A percentile compares a stretch with the other conserved stretches of the same genome.
Evolutionary conservation across 1,139 yeast genomes (phyloP).

Genomic region (Candida sp.): DNA sequence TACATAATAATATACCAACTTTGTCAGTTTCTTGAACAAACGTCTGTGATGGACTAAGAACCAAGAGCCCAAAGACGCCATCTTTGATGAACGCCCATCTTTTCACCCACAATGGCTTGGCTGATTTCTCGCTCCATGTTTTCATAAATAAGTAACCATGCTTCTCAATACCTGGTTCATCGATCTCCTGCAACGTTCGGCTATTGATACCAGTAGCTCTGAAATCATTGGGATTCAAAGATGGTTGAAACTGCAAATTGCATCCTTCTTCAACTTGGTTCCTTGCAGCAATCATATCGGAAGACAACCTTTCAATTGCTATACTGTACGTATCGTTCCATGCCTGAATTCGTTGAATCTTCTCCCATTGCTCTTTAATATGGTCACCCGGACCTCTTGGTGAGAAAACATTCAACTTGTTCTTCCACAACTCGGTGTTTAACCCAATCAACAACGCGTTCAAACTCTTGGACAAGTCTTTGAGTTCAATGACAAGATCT

Average conservation of each 20-base stretch:
- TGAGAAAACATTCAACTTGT: constrained; percentile 17
- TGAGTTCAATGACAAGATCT: constrained; percentile 61
- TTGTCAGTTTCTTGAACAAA: constrained; percentile 93
- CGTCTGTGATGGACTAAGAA: constrained; percentile 70
- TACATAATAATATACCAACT: constrained; percentile 76
- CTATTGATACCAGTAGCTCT: constrained; percentile 50
- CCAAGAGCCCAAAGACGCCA: constrained; percentile 84
- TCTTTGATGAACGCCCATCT: constrained; percentile 89
- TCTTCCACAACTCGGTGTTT: constrained; percentile 36
- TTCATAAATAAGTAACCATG: constrained; percentile 91
- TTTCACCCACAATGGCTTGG: constrained; percentile 77
- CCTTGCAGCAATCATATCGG: constrained; percentile 64
- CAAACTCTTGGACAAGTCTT: constrained; percentile 55
- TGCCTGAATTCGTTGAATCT: constrained; percentile 29
- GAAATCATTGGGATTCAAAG: constrained; percentile 63
- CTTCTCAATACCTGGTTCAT: constrained; percentile 56
- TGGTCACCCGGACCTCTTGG: constrained; percentile 7
- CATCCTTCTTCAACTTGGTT: constrained; percentile 70
- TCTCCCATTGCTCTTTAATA: constrained; percentile 15
- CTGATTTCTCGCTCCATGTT: constrained; percentile 57
- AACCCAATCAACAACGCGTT: constrained; percentile 61
- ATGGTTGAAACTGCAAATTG: constrained; percentile 57
- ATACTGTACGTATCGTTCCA: constrained; percentile 39
- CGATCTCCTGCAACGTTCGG: constrained; percentile 34
- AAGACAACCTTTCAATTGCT: constrained; percentile 41